Base-by-base conservation (phyloP, 441 rosid species). In the Populus trichocarpa region DNA sequence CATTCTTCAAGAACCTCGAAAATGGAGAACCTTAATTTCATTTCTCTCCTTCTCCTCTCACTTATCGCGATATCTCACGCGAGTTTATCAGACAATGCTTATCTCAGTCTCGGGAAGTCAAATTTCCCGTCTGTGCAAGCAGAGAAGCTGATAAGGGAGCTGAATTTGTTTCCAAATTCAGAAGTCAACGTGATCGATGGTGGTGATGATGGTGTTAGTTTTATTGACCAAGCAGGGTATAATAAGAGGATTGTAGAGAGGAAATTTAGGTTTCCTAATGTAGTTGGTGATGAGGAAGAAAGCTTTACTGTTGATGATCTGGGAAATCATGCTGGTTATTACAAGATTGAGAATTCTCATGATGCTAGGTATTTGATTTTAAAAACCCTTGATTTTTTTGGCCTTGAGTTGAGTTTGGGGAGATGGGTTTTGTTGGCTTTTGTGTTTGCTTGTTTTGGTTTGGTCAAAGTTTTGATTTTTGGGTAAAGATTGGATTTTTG, bases 261-360 rank as follows among this genome's bases (percentile, higher is more conserved):
- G 88, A 84, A 72, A 67, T 79, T 96, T 71, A 84, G 77, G 80
- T 93, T 95, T 80, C 95, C 98, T n/a, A 87, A 87, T 75, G 72
- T 92, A 16, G 75, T 72, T 11, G 23, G 79, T 23, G 82, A 79
- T 26, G 63, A 61, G 28, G 78, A 28, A 22, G 86, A 67, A 0
- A 87, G 83, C 20, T 76, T 84, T 70, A 65, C 91, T 36, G 86
- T 83, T 4, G 95, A 92, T 68, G 90, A 92, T 78, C 85, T 94
- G 80, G 95, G 98, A 23, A 97, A 96, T 73, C 97, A 88, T 83
- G 99, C 99, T 73, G 99, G 99, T 76, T 96, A 96, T 75, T 96
- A 89, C 81, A 86, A 94, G 86, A 91, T 96, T 82, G 83, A 90
- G 20, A 81, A 90, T 42, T 91, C 98, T 30, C 88, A 87, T 61